A percentile compares a stretch with the other conserved stretches of the same genome.
Conservation (phyloP, 345 rosid genomes). For the Gynandropsis gynandra region DNA sequence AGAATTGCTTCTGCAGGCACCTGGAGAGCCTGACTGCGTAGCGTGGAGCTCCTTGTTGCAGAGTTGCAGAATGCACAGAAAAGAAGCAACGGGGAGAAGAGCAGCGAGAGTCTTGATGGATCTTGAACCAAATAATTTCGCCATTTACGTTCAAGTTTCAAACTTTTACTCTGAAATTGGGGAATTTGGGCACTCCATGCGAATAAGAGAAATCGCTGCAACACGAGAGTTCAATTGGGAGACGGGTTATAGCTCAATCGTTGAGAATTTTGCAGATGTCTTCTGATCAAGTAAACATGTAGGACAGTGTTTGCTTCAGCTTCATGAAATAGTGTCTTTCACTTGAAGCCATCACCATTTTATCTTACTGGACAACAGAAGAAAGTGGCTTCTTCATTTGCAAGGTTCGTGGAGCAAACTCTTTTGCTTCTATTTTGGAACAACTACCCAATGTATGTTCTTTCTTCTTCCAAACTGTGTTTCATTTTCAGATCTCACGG, state of each 20-base stretch:
- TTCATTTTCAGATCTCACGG: constrained; percentile 18
- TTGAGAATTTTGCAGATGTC: constrained; percentile 19
- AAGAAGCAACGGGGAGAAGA: constrained; percentile 57
- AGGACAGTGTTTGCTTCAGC: constrained; percentile 20
- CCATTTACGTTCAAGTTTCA: constrained; percentile 52
- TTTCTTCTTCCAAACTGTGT: too few relatives aligned
- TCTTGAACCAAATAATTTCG: constrained; percentile 46
- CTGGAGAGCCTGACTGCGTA: constrained; percentile 41
- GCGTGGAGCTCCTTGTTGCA: constrained; percentile 76
- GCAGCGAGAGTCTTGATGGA: constrained; percentile 52
- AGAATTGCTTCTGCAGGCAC: constrained; percentile 41
- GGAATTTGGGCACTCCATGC: constrained; percentile 46
- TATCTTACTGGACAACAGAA: too few relatives aligned
- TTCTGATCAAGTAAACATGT: constrained; percentile 3
- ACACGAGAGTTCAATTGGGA: constrained; percentile 47
- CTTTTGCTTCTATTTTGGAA: constrained; percentile 11
- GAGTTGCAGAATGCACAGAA: constrained; percentile 58
- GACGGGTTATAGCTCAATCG: constrained; percentile 55
- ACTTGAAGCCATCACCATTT: too few relatives aligned
- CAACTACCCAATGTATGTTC: too few relatives aligned
- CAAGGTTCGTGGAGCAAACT: constrained; percentile 21
- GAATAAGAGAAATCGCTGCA: constrained; percentile 42
- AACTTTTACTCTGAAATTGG: constrained; percentile 64
- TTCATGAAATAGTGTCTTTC: constrained; percentile 22
- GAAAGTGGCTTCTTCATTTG: constrained; percentile 8